A percentile compares a stretch with the other conserved stretches of the same genome.
These are phyloP conservation scores for Vicia sativa DNA, from an alignment of 306 rosid species.

Conservation along the genomic window DNA sequence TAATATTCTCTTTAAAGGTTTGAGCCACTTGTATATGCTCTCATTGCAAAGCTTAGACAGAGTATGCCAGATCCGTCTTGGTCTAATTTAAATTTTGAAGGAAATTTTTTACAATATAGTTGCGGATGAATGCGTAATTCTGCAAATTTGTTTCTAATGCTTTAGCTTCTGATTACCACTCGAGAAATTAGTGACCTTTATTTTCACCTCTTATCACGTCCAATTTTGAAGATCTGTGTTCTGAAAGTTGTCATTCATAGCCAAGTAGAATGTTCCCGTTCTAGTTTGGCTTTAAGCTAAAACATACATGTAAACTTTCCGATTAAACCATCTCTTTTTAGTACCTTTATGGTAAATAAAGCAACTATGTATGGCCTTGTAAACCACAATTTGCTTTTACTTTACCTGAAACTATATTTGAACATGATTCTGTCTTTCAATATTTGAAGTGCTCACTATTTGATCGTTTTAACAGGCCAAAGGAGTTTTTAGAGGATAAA, in stretches of 20 bases:
- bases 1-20: slow-evolving; percentile 11
- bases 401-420: slow-evolving; percentile 12
- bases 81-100: slow-evolving; percentile 19
- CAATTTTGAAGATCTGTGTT: not conserved
- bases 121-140: slow-evolving; percentile 20
- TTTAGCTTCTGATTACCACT: slow-evolving; percentile 18
- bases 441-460: slow-evolving; percentile 33
- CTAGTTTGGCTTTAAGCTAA: not conserved
- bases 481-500: slow-evolving; percentile 48
- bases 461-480: slow-evolving; percentile 61
- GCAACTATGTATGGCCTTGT: not conserved
- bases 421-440: slow-evolving; percentile 32
- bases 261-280: slow-evolving; percentile 11
- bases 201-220: slow-evolving; percentile 19
- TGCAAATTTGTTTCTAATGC: not conserved
- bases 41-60: slow-evolving; percentile 9
- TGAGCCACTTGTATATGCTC: slow-evolving; percentile 2
- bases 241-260: slow-evolving; percentile 23
- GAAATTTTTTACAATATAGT: not conserved
- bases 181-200: slow-evolving; percentile 6
- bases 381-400: slow-evolving; percentile 17
- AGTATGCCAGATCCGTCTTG: slow-evolving; percentile 15
- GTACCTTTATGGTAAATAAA: not conserved
- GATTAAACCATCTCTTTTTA: not conserved
- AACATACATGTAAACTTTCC: slow-evolving; percentile 4